Evolutionary conservation across 1,139 yeast species (phyloP).

Genomic region (Magnusiomyces magnusii): DNA sequence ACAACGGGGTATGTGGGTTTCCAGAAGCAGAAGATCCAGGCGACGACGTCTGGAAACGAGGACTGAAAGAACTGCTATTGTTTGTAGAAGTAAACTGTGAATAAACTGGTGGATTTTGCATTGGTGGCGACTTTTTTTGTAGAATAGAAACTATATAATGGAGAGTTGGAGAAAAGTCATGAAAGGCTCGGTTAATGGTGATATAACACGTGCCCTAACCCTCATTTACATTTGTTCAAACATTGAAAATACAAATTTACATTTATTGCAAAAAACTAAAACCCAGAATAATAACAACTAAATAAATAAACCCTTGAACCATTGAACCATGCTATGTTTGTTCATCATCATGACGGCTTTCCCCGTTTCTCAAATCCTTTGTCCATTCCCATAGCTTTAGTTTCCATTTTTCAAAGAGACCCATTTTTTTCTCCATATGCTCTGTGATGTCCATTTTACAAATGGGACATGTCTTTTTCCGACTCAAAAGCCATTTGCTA

Average conservation of each 20-base stretch:
- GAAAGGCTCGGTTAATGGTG: too few species aligned
- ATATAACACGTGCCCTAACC: too few species aligned
- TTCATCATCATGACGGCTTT: not conserved
- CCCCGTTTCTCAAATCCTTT: not conserved
- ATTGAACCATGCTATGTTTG: too few species aligned
- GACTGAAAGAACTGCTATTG: not conserved
- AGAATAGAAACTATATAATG: not conserved
- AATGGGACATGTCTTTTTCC: slow-evolving; percentile 35
- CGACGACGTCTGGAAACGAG: not conserved
- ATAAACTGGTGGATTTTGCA: not conserved
- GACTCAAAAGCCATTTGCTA: slow-evolving; percentile 35
- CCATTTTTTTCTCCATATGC: not conserved
- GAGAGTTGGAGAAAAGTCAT: not conserved
- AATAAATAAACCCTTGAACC: too few species aligned
- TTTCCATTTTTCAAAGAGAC: not conserved
- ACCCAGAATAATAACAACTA: too few species aligned
- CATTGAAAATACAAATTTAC: too few species aligned
- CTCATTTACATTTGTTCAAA: too few species aligned
- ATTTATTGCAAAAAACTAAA: too few species aligned
- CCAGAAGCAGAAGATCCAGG: not conserved
- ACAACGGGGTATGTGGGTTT: not conserved
- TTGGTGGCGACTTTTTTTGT: not conserved
- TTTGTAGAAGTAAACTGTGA: not conserved
- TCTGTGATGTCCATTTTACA: slow-evolving; percentile 31
- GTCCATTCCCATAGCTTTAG: not conserved